These are phyloP conservation scores for Amoebophrya sp. DNA, from an alignment of 169 alveolate species.

Conservation along the genomic window DNA sequence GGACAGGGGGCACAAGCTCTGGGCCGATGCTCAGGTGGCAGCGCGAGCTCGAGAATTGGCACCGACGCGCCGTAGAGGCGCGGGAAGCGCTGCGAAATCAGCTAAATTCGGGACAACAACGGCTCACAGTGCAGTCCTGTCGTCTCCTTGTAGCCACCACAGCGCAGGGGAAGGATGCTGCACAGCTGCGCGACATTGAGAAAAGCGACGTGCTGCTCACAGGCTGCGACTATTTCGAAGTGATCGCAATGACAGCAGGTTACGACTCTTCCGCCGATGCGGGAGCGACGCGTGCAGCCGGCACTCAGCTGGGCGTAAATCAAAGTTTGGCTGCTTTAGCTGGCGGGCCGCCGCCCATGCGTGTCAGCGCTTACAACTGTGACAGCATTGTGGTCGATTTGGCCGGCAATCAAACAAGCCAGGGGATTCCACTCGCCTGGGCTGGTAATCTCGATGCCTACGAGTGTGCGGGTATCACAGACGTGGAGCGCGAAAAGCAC, in stretches of 20 bases:
- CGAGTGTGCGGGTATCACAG: not conserved
- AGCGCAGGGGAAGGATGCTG: not conserved
- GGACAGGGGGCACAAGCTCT: too few species aligned
- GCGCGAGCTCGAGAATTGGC: not conserved
- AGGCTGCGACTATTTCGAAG: too few species aligned
- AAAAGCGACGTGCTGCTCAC: too few species aligned
- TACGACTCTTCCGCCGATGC: too few species aligned
- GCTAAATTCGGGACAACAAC: not conserved
- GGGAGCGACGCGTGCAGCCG: too few species aligned
- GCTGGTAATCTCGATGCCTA: not conserved
- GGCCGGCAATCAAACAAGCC: not conserved
- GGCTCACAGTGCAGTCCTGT: not conserved
- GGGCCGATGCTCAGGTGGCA: not conserved
- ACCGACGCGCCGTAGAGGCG: not conserved
- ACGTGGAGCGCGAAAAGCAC: not conserved
- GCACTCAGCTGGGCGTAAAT: too few species aligned
- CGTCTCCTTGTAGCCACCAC: not conserved
- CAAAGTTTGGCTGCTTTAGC: too few species aligned
- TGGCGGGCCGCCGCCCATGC: not conserved
- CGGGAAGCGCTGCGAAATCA: not conserved
- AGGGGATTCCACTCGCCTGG: not conserved
- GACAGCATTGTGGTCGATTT: not conserved
- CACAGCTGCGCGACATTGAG: not conserved
- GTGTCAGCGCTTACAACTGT: not conserved
- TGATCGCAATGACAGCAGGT: too few species aligned